Conservation (phyloP, 768 basidiomycete genomes). For the Leucosporidium creatinivorum region DNA sequence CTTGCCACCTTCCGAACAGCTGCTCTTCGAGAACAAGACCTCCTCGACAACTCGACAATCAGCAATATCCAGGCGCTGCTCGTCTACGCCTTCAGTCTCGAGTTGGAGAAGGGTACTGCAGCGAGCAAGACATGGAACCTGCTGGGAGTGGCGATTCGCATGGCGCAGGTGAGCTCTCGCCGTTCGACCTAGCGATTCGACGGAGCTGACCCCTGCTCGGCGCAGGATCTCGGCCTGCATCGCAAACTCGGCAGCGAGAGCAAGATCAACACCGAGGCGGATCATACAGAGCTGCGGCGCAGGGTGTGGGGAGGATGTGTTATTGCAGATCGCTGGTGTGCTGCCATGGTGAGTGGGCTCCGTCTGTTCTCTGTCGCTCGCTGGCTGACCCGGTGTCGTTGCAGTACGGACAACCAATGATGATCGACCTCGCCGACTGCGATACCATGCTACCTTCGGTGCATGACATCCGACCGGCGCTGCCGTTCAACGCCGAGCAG, state of each 20-base stretch:
- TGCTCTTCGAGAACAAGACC: constrained; percentile 81
- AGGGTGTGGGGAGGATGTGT: constrained; percentile 92
- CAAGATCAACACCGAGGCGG: constrained; percentile 48
- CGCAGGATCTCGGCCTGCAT: constrained; percentile 88
- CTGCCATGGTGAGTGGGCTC: constrained; percentile 17
- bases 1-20: too few species aligned
- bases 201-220: constrained; percentile 39
- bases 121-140: constrained; percentile 33
- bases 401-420: constrained; percentile 84
- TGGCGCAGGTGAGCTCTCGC: neutral
- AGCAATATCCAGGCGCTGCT: constrained; percentile 79
- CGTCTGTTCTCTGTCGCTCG: neutral
- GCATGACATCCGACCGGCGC: constrained; percentile 52
- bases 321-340: constrained; percentile 74
- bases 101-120: constrained; percentile 35
- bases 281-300: constrained; percentile 67
- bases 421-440: constrained; percentile 96
- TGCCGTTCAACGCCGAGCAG: constrained; percentile 47
- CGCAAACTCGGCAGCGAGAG: constrained; percentile 64
- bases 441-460: constrained; percentile 88
- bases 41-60: constrained; percentile 47
- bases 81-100: constrained; percentile 29
- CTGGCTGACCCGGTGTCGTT: neutral
- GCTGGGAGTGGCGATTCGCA: constrained; percentile 11
- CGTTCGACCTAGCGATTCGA: neutral